These are phyloP conservation scores for Setaria viridis DNA, from an alignment of 202 grass and related monocot species.

Conservation along the genomic window DNA sequence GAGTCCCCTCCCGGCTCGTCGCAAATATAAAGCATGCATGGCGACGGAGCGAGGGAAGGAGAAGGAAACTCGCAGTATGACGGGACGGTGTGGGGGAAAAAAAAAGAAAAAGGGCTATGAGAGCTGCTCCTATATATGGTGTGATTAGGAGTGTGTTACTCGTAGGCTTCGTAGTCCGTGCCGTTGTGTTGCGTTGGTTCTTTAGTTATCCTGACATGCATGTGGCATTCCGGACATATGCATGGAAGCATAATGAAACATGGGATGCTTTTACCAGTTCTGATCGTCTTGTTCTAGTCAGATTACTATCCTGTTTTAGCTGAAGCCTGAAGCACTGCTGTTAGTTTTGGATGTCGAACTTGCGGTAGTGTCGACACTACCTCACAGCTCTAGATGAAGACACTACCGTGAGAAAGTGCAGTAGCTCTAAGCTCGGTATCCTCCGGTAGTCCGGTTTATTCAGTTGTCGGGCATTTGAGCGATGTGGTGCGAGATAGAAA, in stretches of 20 bases:
- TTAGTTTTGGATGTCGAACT: not conserved
- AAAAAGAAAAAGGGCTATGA: not conserved
- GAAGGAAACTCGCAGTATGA: conserved; percentile 1
- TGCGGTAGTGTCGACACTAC: too few relatives aligned
- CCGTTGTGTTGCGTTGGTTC: conserved; percentile 38
- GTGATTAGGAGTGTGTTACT: conserved; percentile 10
- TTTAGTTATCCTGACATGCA: conserved; percentile 31
- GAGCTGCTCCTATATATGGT: conserved; percentile 1
- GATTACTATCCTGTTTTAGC: not conserved
- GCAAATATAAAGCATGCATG: not conserved
- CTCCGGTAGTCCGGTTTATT: too few relatives aligned
- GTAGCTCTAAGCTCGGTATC: too few relatives aligned
- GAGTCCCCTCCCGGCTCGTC: not conserved
- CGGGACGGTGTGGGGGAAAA: conserved; percentile 15
- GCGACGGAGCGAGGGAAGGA: not conserved
- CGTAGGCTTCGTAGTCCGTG: not conserved
- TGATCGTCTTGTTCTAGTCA: not conserved
- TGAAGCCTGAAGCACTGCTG: not conserved
- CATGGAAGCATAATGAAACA: not conserved
- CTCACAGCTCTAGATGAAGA: too few relatives aligned
- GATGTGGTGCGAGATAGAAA: too few relatives aligned
- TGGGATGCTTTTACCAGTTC: conserved; percentile 33
- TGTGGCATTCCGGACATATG: conserved; percentile 5
- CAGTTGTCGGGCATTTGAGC: too few relatives aligned
- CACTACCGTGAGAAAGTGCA: too few relatives aligned